Base-by-base conservation (phyloP, 2,329 filamentous ascomycete species). In the Penicillium psychrosexuale region DNA sequence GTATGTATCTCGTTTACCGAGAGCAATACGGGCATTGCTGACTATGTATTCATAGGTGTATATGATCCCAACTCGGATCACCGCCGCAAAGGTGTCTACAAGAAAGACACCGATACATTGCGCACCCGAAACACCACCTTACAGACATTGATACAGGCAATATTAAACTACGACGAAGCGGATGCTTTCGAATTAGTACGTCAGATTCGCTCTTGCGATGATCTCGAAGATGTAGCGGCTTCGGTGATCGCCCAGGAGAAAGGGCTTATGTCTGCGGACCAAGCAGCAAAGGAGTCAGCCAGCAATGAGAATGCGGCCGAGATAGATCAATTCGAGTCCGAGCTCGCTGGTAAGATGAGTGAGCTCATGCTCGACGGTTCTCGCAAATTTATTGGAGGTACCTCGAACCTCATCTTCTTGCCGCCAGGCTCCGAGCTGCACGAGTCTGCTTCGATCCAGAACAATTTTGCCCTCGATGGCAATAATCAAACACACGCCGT, bases 1-100 rank as follows among this genome's bases (percentile, higher is more conserved):
- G 74, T 76, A 69, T 40, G 64, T 60, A 39, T 28, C n/a, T 31
- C 8, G 22, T 36, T 7, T 19, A 12, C 9, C 19, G 40, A 27
- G 13, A 34, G 2, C 11, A 43, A 31, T 22, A 24, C 1, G 13
- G 17, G 3, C 37, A 30, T 30, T 28, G 33, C 54, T 69, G 54
- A 66, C 58, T 28, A 50, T 24, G 22, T 5, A 6, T 58, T 58
- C 24, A 85, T 89, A 76, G 97, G 94, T 72, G 82, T 97, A 61
- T 97, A 97, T 79, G 93, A 97, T 69, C 93, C 92, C 3, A 95
- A 92, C 69, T 96, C 92, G 55, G 94, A 99, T 72, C 92, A 97
- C 72, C 88, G 94, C 47, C 87, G 94, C 47, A 97, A 97, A 72
- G 94, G 94, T 57, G 94, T 97, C 46, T 97, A 97, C 73, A 92